Evolutionary conservation across 768 basidiomycete genomes (phyloP).

Genomic region (Lanmaoa pseudosensibilis): DNA sequence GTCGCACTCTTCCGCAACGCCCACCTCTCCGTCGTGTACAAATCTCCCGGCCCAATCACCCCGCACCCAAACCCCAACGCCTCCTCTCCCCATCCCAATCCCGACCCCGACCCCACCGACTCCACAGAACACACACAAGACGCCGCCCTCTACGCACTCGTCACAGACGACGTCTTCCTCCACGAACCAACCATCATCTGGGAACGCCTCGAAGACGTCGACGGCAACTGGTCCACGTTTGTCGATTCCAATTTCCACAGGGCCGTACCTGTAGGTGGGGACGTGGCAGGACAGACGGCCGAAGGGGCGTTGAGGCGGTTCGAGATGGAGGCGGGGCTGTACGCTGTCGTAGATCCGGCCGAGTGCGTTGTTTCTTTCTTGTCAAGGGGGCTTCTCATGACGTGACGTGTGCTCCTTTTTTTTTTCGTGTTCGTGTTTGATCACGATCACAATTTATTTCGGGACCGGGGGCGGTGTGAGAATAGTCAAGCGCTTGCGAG

Average conservation of each 20-base stretch:
- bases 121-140: conserved; percentile 21
- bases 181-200: conserved; percentile 80
- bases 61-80: not conserved
- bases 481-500: conserved; percentile 65
- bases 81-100: not conserved
- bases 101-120: not conserved
- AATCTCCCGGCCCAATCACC: conserved; percentile 31
- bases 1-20: conserved; percentile 92
- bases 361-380: conserved; percentile 51
- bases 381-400: not conserved
- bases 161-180: conserved; percentile 81
- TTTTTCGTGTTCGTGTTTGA: not conserved
- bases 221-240: conserved; percentile 75
- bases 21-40: conserved; percentile 86
- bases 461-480: not conserved
- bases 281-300: conserved; percentile 73
- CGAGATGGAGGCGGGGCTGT: conserved; percentile 44
- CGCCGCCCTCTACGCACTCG: conserved; percentile 71
- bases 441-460: not conserved
- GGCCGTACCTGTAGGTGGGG: conserved; percentile 72
- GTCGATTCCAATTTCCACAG: conserved; percentile 69
- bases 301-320: conserved; percentile 56
- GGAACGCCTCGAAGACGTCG: conserved; percentile 89
- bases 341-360: conserved; percentile 45
- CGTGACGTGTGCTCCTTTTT: too few relatives aligned